Evolutionary conservation across 257 asterid genomes (phyloP).

Genomic region (Plantago ovata): DNA sequence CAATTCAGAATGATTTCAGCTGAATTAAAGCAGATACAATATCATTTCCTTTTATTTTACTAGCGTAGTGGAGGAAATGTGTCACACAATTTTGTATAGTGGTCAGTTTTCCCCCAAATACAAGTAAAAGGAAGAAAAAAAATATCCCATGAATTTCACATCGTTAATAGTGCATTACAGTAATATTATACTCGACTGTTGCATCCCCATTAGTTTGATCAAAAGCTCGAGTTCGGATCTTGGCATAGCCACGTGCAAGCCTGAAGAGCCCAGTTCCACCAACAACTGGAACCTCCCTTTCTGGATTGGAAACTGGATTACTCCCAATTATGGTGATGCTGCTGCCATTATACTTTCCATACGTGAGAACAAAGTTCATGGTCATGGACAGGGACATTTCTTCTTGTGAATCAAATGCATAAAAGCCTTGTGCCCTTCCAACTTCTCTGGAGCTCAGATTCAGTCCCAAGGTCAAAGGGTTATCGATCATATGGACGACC

Average conservation of each 20-base stretch:
- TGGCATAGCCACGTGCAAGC: slow-evolving; percentile 53
- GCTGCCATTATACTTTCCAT: slow-evolving; percentile 58
- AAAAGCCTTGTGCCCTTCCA: no score
- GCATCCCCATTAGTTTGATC: slow-evolving; percentile 52
- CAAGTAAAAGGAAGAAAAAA: slow-evolving; percentile 3
- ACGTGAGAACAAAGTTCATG: slow-evolving; percentile 39
- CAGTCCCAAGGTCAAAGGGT: slow-evolving; percentile 43
- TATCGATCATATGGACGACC: slow-evolving; percentile 42
- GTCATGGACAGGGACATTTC: slow-evolving; percentile 34
- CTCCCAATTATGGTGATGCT: slow-evolving; percentile 50
- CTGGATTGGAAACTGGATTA: slow-evolving; percentile 33
- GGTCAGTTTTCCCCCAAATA: no score
- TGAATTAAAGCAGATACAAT: no score
- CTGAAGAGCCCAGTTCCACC: slow-evolving; percentile 77
- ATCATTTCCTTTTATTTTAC: no score
- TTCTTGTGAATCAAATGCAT: slow-evolving; percentile 39
- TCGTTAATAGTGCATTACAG: slow-evolving; percentile 53
- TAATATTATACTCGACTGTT: slow-evolving; percentile 45
- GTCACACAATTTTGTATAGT: no score
- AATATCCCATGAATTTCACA: no score
- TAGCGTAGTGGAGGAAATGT: no score
- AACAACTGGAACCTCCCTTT: slow-evolving; percentile 60
- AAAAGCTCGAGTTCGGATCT: slow-evolving; percentile 43
- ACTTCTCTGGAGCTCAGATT: slow-evolving; percentile 37
- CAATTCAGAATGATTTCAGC: no score